Base-by-base conservation (phyloP, 306 rosid species). In the Elaeagnus macrophylla region DNA sequence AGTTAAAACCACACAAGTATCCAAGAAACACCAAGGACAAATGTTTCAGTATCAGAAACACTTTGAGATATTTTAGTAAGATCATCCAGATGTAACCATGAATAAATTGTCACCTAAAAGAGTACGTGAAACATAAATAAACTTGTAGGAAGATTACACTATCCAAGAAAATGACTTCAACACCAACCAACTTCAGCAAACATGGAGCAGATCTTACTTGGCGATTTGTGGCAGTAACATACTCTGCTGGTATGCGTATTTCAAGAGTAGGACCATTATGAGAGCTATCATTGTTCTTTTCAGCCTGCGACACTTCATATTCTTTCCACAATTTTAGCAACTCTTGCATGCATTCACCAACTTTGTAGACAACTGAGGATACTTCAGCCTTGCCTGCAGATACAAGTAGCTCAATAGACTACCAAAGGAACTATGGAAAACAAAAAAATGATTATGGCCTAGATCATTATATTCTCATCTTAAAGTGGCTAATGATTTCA, bases 261-360 rank as follows among this genome's bases (percentile, higher is more conserved):
- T 86, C 97, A 62, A 90, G 88, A 19, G 88, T 83, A 46, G 95
- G 95, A 48, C 87, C 84, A 66, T 46, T 73, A n/a, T 53, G 68
- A 51, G 82, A 64, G 71, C 84, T 79, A 74, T 86, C 90, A 51
- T 69, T 73, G 57, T 50, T 76, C 56, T 81, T 80, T 57, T 83
- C 94, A 49, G 64, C 37, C 48, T 74, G 94, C 10, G 81, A 79
- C 56, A 73, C 71, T 66, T 76, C 94, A 66, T 76, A 68, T 44
- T 81, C 94, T 73, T 72, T 76, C 95, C 97, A 86, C 77, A 90
- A 70, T 79, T 81, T 90, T 48, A 78, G 77, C 75, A 90, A 65
- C 57, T 83, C 95, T 86, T 81, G 95, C 97, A 90, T 76, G 74
- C 95, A 86, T 70, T 86, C 97, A 25, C 97, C 97, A 64, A 83